A percentile compares a stretch with the other conserved stretches of the same genome.
Evolutionary conservation across 345 rosid genomes (phyloP).

Genomic region (Garcia nutans): DNA sequence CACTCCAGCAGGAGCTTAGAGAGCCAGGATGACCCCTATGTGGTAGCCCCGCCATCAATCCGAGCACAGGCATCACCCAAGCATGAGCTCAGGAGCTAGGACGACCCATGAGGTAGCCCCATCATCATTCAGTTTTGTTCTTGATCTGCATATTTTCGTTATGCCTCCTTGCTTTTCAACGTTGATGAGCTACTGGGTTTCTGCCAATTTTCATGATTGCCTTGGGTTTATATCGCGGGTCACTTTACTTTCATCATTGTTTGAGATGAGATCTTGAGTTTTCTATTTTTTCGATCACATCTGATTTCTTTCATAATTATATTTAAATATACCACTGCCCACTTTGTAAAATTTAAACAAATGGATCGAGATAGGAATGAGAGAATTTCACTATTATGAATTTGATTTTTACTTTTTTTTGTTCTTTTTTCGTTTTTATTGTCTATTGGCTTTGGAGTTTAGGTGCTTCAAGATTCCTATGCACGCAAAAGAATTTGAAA

Average conservation of each 20-base stretch:
- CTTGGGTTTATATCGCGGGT: neutral
- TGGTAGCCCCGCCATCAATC: too few species aligned
- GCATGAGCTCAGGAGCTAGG: too few species aligned
- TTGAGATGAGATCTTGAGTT: constrained; percentile 5
- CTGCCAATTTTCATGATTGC: neutral
- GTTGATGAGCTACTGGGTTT: neutral
- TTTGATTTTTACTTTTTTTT: neutral
- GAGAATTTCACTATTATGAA: neutral
- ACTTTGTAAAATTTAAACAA: neutral
- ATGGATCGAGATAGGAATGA: neutral
- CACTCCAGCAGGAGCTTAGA: too few species aligned
- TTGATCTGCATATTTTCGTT: neutral
- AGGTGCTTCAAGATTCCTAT: neutral
- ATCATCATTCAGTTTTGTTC: neutral
- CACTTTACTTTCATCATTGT: constrained; percentile 8
- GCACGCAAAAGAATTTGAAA: neutral
- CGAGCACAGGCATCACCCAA: too few species aligned
- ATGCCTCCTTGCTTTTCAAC: neutral
- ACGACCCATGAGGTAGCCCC: too few species aligned
- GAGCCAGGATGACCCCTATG: too few species aligned
- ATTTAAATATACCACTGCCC: neutral
- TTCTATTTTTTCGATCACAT: neutral
- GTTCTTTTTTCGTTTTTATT: neutral
- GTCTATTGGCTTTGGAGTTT: neutral
- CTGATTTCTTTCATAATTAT: neutral